Conservation (phyloP, 208 protist genomes). For the Crithidia mellificae region DNA sequence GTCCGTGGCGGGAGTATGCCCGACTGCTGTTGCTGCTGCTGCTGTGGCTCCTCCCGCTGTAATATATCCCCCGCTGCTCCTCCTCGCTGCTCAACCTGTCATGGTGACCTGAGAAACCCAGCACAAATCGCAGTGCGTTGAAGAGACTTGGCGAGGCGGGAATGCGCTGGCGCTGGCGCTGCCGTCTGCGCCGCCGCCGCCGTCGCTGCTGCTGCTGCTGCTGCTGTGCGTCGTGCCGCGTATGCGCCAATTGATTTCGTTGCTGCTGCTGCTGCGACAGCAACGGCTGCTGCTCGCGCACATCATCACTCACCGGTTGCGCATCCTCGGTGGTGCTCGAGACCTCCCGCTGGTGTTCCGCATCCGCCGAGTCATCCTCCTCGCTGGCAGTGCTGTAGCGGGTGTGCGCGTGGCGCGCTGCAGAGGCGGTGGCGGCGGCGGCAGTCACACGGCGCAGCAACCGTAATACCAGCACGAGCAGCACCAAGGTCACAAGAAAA, state of each 20-base stretch:
- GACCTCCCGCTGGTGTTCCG: not conserved
- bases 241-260: no score
- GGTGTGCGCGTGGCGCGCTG: not conserved
- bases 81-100: not conserved
- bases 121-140: not conserved
- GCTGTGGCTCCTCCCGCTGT: no score
- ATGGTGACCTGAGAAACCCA: no score
- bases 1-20: no score
- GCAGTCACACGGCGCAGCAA: conserved; percentile 10
- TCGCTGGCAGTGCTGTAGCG: not conserved
- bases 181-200: no score
- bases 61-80: no score
- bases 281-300: conserved; percentile 2
- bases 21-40: no score
- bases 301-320: not conserved
- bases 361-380: no score
- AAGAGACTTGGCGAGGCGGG: conserved; percentile 7
- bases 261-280: not conserved
- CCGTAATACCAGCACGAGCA: not conserved
- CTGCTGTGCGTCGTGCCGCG: no score
- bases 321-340: not conserved
- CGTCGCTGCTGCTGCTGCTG: not conserved
- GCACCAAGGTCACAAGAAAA: not conserved
- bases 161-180: no score
- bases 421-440: not conserved